Base-by-base conservation (phyloP, 257 asterid genomes). In the Petunia axillaris region DNA sequence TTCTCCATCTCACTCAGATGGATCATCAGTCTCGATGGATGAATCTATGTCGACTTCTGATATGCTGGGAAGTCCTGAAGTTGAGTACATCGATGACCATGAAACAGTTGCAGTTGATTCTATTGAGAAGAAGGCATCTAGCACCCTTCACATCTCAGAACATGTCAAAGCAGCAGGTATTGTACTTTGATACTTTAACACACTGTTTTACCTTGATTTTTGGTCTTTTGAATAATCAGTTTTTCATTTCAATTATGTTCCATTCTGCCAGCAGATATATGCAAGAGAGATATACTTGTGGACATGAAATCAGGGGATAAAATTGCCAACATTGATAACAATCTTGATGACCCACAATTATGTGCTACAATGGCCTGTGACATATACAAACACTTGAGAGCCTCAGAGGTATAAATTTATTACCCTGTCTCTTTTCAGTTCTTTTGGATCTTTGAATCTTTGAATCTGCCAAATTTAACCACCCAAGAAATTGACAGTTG, bases 331-430 rank as follows among this genome's bases (percentile, higher is more conserved):
- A 90, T 93, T 46, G 99, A 95, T 64, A 85, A 80, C 64, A 84
- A 93, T 84, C 83, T 89, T 3, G 92, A 87, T 53, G 98, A 95
- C 70, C 97, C 99, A 2, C 99, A 91, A 80, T 74, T 92, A 39
- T 95, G 98, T 84, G 94, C 98, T 75, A 88, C 98, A 82, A 90
- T 93, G 55, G 97, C 98, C 77, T 92, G 94, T 83, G 99, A 93
- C 79, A 93, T 93, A 37, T 95, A 93, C 93, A 90, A 89, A 83
- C 97, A 93, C 84, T 81, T 95, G 89, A 86, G 98, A 83, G 98
- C 93, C 71, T 88, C 98, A 35, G 98, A 92, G 99, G 98, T 93
- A 67, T 46, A 36, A 54, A 78, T 71, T 71, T 81, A 54, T 35
- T 14, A 39, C n/a, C 50, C 6, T 13, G 9, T n/a, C 58, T 48